A percentile compares a stretch with the other conserved stretches of the same genome.
phyloP scores from a whole-genome alignment of 257 asterid species.

The Solanum corneliomulleri region DNA sequence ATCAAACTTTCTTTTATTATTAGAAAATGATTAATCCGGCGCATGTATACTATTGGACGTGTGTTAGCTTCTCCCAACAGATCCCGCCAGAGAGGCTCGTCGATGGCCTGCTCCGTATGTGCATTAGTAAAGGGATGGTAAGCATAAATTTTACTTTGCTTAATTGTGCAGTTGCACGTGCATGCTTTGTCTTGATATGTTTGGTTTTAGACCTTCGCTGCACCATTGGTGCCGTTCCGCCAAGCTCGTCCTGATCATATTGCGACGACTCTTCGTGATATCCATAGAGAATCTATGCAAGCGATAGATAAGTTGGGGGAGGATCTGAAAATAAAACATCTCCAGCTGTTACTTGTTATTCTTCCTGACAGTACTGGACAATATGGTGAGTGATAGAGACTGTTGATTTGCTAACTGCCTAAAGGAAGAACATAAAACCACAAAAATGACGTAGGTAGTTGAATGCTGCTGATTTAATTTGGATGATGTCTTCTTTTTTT shows the following conservation, averaged over 20 bases:
- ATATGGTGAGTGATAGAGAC: slow-evolving; percentile 36
- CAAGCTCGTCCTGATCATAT: slow-evolving; percentile 9
- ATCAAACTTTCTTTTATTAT: background rate
- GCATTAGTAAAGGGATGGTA: slow-evolving; percentile 74
- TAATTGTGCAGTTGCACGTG: background rate
- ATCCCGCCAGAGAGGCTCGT: slow-evolving; percentile 13
- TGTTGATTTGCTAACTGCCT: background rate
- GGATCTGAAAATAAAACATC: background rate
- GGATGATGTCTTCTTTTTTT: background rate
- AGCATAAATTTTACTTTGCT: background rate
- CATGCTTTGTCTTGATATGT: background rate
- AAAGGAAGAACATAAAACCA: background rate
- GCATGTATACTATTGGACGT: slow-evolving; percentile 48
- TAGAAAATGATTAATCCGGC: slow-evolving; percentile 75
- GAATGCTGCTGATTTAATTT: background rate
- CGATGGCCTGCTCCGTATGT: slow-evolving; percentile 35
- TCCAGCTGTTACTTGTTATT: slow-evolving; percentile 59
- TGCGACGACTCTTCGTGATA: slow-evolving; percentile 27
- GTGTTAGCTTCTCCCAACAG: slow-evolving; percentile 40
- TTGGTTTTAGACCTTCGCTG: slow-evolving; percentile 27
- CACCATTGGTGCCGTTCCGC: slow-evolving; percentile 26
- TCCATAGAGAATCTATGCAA: slow-evolving; percentile 9
- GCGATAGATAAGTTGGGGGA: background rate
- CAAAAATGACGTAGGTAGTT: background rate
- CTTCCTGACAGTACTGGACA: slow-evolving; percentile 57